These are phyloP conservation scores for Collybia sp. DNA, from an alignment of 768 basidiomycete species.

Conservation along the genomic window DNA sequence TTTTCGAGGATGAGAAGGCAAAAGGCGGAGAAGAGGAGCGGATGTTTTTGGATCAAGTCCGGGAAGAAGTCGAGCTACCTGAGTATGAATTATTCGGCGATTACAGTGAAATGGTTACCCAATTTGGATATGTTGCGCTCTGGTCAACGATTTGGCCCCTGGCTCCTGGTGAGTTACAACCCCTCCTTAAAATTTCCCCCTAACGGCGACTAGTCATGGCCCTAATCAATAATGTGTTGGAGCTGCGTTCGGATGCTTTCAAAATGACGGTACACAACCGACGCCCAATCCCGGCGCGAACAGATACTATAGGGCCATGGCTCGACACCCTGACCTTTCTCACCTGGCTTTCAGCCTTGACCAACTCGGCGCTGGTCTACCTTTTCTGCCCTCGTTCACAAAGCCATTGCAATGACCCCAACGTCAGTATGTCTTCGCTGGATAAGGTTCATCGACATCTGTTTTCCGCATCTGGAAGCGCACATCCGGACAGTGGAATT, in stretches of 20 bases:
- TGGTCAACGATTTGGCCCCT: constrained; percentile 97
- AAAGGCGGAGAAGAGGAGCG: constrained; percentile 61
- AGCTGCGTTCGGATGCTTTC: constrained; percentile 91
- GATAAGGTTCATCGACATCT: constrained; percentile 23
- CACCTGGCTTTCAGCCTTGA: constrained; percentile 85
- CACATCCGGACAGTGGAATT: constrained; percentile 7
- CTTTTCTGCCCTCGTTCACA: constrained; percentile 53
- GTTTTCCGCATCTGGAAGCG: constrained; percentile 14
- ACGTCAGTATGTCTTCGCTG: constrained; percentile 11
- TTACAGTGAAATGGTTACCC: constrained; percentile 95
- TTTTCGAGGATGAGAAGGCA: constrained; percentile 65
- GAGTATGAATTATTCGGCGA: constrained; percentile 81
- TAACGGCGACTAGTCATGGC: constrained; percentile 53
- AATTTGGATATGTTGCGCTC: constrained; percentile 88
- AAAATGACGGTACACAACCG: constrained; percentile 86
- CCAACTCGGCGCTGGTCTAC: constrained; percentile 87
- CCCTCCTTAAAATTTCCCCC: background rate
- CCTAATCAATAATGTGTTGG: constrained; percentile 88
- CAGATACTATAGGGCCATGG: constrained; percentile 94
- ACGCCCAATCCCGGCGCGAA: constrained; percentile 81
- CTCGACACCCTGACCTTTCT: constrained; percentile 83
- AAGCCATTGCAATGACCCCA: constrained; percentile 12
- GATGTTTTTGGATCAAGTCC: constrained; percentile 73
- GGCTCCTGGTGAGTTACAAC: constrained; percentile 54
- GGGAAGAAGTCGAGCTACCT: constrained; percentile 73